A percentile compares a stretch with the other conserved stretches of the same genome.
phyloP scores from a whole-genome alignment of 345 rosid species.

The Moricandia moricandioides region DNA sequence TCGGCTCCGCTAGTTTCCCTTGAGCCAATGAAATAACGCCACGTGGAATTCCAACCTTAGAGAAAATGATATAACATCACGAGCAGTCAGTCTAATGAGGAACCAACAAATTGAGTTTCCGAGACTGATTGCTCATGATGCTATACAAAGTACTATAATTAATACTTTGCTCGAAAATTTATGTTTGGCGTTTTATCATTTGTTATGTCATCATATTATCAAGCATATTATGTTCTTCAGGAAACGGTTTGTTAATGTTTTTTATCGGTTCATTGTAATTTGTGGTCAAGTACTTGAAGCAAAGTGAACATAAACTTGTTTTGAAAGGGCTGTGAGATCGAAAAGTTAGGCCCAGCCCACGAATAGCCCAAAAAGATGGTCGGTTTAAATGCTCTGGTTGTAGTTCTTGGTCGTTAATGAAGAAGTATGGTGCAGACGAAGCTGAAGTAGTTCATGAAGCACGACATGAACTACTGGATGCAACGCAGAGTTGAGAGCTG shows the following conservation, averaged over 20 bases:
- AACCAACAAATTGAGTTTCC: constrained; percentile 36
- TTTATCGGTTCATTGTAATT: constrained; percentile 25
- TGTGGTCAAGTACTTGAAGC: constrained; percentile 23
- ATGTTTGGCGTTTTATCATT: constrained; percentile 20
- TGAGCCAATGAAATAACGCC: constrained; percentile 23
- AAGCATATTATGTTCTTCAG: constrained; percentile 19
- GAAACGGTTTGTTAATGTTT: constrained; percentile 8
- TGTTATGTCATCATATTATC: constrained; percentile 12
- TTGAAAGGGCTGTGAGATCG: neutral
- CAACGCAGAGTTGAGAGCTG: too few relatives aligned
- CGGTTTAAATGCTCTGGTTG: neutral
- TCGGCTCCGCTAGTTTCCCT: constrained; percentile 53
- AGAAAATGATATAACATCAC: constrained; percentile 78
- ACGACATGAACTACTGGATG: too few relatives aligned
- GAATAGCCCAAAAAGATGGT: neutral
- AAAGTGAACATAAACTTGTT: neutral
- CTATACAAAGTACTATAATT: constrained; percentile 51
- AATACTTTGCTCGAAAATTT: constrained; percentile 9
- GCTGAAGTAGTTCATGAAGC: too few relatives aligned
- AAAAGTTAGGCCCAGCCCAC: neutral
- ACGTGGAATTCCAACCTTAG: constrained; percentile 4
- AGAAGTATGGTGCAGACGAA: too few relatives aligned
- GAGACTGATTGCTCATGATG: constrained; percentile 99
- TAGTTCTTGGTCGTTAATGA: too few relatives aligned
- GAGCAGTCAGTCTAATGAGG: constrained; percentile 90